These are phyloP conservation scores for Anisodus acutangulus DNA, from an alignment of 257 asterid species.

Conservation along the genomic window DNA sequence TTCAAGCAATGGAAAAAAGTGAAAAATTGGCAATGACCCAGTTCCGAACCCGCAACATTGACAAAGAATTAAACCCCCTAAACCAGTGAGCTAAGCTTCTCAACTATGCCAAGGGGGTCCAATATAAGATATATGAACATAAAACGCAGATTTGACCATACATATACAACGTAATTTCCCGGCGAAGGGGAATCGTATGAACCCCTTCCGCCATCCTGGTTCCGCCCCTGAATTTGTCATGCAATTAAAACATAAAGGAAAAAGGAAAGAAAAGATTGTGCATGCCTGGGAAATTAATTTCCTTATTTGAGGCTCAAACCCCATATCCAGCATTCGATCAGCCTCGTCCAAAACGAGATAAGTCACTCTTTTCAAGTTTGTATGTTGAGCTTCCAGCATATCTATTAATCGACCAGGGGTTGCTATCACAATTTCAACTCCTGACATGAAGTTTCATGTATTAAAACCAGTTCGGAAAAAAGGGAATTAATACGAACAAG, in stretches of 20 bases:
- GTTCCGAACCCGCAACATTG: too few species aligned
- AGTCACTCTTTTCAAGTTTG: slow-evolving; percentile 85
- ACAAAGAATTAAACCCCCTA: too few species aligned
- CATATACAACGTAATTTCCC: too few species aligned
- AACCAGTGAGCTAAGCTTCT: too few species aligned
- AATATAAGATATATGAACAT: too few species aligned
- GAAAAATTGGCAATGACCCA: too few species aligned
- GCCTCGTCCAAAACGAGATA: slow-evolving; percentile 96
- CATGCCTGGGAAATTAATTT: slow-evolving; percentile 81
- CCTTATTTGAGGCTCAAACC: slow-evolving; percentile 96
- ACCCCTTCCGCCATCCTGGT: too few species aligned
- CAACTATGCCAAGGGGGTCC: too few species aligned
- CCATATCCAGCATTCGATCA: slow-evolving; percentile 98
- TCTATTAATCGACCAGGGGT: slow-evolving; percentile 96
- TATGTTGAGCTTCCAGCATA: slow-evolving; percentile 86
- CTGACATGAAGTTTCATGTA: slow-evolving; percentile 44
- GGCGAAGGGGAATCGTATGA: too few species aligned
- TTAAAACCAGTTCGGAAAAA: slow-evolving; percentile 23
- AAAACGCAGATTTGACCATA: too few species aligned
- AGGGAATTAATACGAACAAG: slow-evolving; percentile 17
- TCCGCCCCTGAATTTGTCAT: not conserved
- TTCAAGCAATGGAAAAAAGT: too few species aligned
- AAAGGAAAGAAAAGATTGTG: not conserved
- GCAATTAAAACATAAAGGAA: slow-evolving; percentile 21
- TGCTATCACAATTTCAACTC: slow-evolving; percentile 90